Conservation (phyloP, 805 yeast species). For the Ogataea methanolica region DNA sequence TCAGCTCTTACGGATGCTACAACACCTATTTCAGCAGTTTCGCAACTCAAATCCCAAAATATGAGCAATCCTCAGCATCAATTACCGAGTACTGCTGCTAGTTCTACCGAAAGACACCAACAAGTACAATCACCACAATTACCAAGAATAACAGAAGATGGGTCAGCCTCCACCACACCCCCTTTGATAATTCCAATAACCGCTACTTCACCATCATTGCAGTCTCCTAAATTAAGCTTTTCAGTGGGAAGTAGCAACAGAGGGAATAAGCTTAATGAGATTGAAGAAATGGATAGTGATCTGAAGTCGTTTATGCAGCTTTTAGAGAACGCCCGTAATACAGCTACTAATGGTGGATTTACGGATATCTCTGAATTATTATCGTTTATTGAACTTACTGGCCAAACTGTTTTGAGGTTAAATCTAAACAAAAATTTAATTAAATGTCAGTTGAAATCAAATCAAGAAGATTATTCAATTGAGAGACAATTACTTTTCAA, state of each 20-base stretch:
- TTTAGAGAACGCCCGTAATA: constrained; percentile 4
- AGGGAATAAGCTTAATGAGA: constrained; percentile 5
- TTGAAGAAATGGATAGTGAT: constrained; percentile 19
- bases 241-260: neutral
- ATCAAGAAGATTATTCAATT: constrained; percentile 25
- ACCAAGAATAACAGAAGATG: neutral
- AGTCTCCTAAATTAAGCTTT: too few relatives aligned
- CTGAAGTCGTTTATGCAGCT: constrained; percentile 7
- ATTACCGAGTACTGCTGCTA: neutral
- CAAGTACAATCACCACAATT: neutral
- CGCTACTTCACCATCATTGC: neutral
- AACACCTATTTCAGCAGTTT: constrained; percentile 4
- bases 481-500: constrained; percentile 28
- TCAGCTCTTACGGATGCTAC: constrained; percentile 7
- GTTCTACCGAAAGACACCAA: too few relatives aligned
- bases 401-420: constrained; percentile 24
- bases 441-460: constrained; percentile 23
- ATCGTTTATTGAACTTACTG: constrained; percentile 9
- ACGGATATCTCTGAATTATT: neutral
- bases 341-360: neutral
- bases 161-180: neutral
- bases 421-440: constrained; percentile 30
- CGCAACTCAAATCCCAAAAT: neutral
- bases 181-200: neutral
- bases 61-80: neutral